phyloP scores from a whole-genome alignment of 148 eudicot genomes.

The Nyssa sinensis region DNA sequence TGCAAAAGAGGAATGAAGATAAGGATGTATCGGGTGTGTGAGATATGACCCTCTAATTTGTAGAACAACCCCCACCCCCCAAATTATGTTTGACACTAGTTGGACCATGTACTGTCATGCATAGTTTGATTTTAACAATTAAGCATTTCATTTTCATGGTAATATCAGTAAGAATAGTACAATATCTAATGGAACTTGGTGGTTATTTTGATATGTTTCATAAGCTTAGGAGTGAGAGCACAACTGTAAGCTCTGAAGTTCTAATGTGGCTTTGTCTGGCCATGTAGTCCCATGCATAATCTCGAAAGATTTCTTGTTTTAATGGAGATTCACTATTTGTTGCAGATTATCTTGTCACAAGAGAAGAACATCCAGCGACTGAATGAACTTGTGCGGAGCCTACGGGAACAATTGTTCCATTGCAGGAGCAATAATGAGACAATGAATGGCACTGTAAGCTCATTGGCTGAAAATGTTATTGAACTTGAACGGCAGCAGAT shows the following conservation, averaged over 20 bases:
- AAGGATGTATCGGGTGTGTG: background rate
- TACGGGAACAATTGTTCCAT: conserved; percentile 59
- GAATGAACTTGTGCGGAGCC: conserved; percentile 65
- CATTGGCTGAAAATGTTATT: too few relatives aligned
- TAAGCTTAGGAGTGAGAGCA: background rate
- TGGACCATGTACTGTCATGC: background rate
- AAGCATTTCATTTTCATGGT: too few relatives aligned
- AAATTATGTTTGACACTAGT: background rate
- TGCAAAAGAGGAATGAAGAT: background rate
- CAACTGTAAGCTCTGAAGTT: background rate
- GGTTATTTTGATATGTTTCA: too few relatives aligned
- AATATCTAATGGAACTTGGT: background rate
- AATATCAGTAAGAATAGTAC: too few relatives aligned
- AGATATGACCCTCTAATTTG: background rate
- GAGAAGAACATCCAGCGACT: conserved; percentile 89
- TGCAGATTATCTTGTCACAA: conserved; percentile 90
- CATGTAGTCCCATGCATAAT: background rate
- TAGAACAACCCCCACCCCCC: too few relatives aligned
- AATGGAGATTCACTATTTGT: background rate
- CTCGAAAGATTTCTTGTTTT: background rate
- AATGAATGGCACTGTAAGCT: too few relatives aligned
- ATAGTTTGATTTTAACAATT: background rate
- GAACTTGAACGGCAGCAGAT: too few relatives aligned
- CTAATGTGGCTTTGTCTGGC: background rate
- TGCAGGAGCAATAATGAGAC: too few relatives aligned